Conservation (phyloP, 2,329 filamentous ascomycete genomes). For the Ophiostoma ips region DNA sequence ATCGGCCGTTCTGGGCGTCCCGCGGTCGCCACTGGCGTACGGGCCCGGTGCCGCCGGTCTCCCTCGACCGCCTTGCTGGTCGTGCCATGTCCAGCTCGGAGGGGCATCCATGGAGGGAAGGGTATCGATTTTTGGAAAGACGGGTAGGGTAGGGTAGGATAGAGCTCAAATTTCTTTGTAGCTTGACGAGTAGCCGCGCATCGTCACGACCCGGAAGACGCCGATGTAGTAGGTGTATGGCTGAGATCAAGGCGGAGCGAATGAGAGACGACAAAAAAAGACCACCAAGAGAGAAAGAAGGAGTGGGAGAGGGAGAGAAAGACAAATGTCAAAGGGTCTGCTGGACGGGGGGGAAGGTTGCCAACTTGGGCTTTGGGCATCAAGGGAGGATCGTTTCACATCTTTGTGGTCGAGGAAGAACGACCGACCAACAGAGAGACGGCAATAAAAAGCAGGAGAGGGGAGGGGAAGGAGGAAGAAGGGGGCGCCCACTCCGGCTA, state of each 20-base stretch:
- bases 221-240: background rate
- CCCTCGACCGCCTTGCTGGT: background rate
- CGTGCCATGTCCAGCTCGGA: slow-evolving; percentile 8
- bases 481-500: background rate
- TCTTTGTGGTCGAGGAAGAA: background rate
- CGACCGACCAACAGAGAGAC: background rate
- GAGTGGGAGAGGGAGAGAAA: background rate
- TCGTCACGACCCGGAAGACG: background rate
- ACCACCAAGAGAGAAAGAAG: background rate
- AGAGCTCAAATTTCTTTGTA: too few species aligned
- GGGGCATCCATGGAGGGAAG: too few species aligned
- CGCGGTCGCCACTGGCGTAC: slow-evolving; percentile 3
- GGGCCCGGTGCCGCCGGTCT: background rate
- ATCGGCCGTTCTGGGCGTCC: background rate
- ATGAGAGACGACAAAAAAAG: too few species aligned
- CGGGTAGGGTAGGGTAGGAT: too few species aligned
- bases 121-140: too few species aligned
- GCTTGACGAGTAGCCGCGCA: background rate
- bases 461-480: background rate
- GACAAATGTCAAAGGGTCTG: too few species aligned
- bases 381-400: slow-evolving; percentile 2
- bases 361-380: slow-evolving; percentile 6
- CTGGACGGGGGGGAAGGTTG: background rate
- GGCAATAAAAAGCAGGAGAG: too few species aligned
- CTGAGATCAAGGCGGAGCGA: too few species aligned